These are phyloP conservation scores for Cucurbita moschata DNA, from an alignment of 306 rosid species.

Conservation along the genomic window DNA sequence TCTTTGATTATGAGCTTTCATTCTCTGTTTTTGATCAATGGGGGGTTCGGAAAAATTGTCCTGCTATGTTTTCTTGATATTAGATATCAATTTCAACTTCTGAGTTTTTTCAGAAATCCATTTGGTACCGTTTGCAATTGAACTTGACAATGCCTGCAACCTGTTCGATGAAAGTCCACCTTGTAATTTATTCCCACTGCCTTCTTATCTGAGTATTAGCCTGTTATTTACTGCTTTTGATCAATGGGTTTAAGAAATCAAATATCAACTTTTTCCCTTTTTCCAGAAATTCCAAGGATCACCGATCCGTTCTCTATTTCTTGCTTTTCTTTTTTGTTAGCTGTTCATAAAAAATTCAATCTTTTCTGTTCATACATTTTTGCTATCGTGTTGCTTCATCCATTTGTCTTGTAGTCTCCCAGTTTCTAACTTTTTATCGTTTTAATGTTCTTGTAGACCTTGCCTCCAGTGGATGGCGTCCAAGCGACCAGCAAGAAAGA, in stretches of 20 bases:
- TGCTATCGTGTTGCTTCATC: neutral
- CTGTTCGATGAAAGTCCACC: conserved; percentile 9
- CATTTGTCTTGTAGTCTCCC: neutral
- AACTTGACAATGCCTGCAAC: neutral
- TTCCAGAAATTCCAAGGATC: neutral
- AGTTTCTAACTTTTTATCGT: neutral
- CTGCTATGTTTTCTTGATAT: neutral
- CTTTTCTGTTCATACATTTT: neutral
- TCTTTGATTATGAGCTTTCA: neutral
- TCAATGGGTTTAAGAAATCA: neutral
- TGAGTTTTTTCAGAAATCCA: no score
- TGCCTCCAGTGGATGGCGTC: conserved; percentile 4
- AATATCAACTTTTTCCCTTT: neutral
- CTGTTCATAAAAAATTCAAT: neutral
- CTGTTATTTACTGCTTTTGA: neutral
- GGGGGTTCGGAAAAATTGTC: neutral
- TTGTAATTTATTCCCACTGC: neutral
- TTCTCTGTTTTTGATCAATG: neutral
- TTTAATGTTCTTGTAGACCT: conserved; percentile 3
- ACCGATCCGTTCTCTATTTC: neutral
- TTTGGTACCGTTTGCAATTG: no score
- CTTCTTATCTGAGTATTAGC: neutral
- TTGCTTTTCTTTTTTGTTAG: neutral
- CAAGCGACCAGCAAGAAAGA: neutral
- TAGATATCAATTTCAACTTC: neutral